Percentiles rank a stretch among this genome's conserved stretches.
These are phyloP conservation scores for Acorus calamus DNA, from an alignment of 106 monocot species.

Conservation along the genomic window DNA sequence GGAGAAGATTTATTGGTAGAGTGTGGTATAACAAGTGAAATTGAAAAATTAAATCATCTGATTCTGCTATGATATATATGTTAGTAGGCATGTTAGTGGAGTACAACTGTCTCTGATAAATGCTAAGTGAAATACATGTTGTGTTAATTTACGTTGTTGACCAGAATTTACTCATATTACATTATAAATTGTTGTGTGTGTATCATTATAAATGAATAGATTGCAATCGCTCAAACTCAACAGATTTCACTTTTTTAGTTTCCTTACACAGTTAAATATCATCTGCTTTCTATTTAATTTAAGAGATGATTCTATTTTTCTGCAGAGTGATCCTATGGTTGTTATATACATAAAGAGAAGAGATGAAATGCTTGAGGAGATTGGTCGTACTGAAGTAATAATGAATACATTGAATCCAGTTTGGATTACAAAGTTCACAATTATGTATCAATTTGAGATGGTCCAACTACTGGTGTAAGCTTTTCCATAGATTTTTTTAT, in stretches of 20 bases:
- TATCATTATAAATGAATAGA: background rate
- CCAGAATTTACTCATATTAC: background rate
- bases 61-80: too few species aligned
- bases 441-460: slow-evolving; percentile 64
- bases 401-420: slow-evolving; percentile 41
- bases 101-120: background rate
- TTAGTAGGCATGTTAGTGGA: too few species aligned
- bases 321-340: slow-evolving; percentile 60
- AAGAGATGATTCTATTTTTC: too few species aligned
- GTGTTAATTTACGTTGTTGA: background rate
- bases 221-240: too few species aligned
- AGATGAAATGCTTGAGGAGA: slow-evolving; percentile 37
- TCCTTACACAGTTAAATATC: background rate
- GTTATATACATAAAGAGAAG: slow-evolving; percentile 35
- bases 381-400: slow-evolving; percentile 64
- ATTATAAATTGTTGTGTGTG: background rate
- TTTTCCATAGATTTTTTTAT: background rate
- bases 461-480: slow-evolving; percentile 54
- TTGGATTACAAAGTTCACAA: slow-evolving; percentile 51
- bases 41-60: too few species aligned
- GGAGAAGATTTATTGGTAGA: too few species aligned
- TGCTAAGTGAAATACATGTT: background rate
- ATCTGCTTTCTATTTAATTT: too few species aligned
- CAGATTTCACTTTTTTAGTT: background rate
- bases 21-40: too few species aligned